Evolutionary conservation across 2,329 filamentous ascomycete species (phyloP).

Genomic region (Neofusicoccum umdonicola): DNA sequence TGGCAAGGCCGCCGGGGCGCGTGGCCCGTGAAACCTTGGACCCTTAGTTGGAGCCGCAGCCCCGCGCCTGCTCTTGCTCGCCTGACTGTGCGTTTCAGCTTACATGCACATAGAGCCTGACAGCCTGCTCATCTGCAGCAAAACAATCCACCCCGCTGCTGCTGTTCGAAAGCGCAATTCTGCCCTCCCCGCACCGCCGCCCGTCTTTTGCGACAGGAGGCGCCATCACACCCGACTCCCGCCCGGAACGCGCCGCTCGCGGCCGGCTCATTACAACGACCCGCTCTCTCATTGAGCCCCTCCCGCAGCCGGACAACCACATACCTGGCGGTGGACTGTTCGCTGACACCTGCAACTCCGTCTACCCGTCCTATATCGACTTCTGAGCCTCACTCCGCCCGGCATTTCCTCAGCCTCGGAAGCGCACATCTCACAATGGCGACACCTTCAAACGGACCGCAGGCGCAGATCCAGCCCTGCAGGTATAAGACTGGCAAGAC

Average conservation of each 20-base stretch:
- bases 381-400: not conserved
- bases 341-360: not conserved
- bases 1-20: not conserved
- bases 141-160: not conserved
- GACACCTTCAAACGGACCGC: constrained; percentile 2
- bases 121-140: not conserved
- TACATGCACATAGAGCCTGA: not conserved
- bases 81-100: not conserved
- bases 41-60: not conserved
- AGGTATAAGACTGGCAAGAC: constrained; percentile 99
- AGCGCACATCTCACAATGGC: constrained; percentile 3
- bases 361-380: not conserved
- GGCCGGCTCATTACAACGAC: not conserved
- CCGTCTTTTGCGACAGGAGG: not conserved
- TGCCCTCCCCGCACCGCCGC: not conserved
- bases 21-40: not conserved
- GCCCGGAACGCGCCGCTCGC: not conserved
- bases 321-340: not conserved
- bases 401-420: not conserved
- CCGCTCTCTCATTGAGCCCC: not conserved
- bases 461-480: constrained; percentile 72
- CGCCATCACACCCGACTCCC: not conserved
- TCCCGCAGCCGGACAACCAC: not conserved
- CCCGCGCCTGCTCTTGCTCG: not conserved
- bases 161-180: not conserved